Evolutionary conservation across 2,329 filamentous ascomycete genomes (phyloP).

Genomic region (Pseudopyricularia javanii): DNA sequence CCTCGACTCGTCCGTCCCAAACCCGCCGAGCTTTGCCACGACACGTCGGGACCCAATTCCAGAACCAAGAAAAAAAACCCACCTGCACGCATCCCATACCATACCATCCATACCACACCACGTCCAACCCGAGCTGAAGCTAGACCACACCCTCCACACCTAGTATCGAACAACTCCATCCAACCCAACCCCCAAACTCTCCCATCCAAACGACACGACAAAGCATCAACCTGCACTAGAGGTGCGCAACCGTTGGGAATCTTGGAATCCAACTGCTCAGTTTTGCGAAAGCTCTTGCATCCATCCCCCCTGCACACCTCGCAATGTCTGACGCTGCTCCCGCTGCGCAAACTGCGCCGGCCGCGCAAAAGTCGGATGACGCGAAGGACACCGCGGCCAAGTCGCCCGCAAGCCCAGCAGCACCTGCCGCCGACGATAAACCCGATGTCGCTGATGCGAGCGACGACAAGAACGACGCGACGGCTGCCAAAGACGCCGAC

Average conservation of each 20-base stretch:
- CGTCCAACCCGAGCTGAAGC: background rate
- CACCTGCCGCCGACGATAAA: background rate
- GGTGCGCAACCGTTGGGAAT: background rate
- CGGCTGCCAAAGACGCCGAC: background rate
- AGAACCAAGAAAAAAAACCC: background rate
- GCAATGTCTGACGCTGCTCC: background rate
- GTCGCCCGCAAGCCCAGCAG: background rate
- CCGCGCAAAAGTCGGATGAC: background rate
- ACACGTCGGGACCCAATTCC: background rate
- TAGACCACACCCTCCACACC: background rate
- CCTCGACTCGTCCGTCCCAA: background rate
- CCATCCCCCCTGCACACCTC: background rate
- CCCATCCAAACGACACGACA: background rate
- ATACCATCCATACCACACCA: background rate
- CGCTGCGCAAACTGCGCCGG: background rate
- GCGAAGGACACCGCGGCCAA: background rate
- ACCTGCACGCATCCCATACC: background rate
- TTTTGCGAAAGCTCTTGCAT: background rate
- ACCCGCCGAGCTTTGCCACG: background rate
- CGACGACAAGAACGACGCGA: slow-evolving; percentile 4
- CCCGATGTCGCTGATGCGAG: slow-evolving; percentile 8
- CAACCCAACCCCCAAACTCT: too few species aligned
- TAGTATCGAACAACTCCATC: background rate
- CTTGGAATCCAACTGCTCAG: background rate
- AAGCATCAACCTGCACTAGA: background rate